Evolutionary conservation across 345 rosid genomes (phyloP).

Genomic region (Salix dunnii): DNA sequence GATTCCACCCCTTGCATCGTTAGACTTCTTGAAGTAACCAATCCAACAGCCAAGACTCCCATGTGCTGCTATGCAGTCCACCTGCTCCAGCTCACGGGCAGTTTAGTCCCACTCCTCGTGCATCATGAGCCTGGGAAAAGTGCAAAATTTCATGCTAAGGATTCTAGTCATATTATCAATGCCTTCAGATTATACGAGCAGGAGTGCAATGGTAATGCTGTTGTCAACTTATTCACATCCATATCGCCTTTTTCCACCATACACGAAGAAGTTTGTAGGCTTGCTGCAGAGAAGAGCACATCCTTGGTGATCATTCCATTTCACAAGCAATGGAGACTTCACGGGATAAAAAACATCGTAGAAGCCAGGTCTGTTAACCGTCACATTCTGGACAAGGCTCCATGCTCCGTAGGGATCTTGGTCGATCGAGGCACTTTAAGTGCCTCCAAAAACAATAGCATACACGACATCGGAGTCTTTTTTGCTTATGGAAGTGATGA

Average conservation of each 20-base stretch:
- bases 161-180: constrained; percentile 28
- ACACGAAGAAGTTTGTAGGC: constrained; percentile 51
- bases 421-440: constrained; percentile 35
- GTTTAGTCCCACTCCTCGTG: constrained; percentile 14
- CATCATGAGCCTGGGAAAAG: constrained; percentile 9
- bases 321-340: constrained; percentile 38
- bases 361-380: constrained; percentile 33
- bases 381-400: constrained; percentile 48
- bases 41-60: constrained; percentile 9
- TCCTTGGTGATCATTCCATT: constrained; percentile 45
- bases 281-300: constrained; percentile 49
- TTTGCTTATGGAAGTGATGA: constrained; percentile 37
- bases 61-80: constrained; percentile 20
- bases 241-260: constrained; percentile 44
- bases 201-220: constrained; percentile 26
- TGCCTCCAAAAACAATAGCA: neutral
- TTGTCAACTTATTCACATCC: constrained; percentile 44
- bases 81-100: constrained; percentile 14
- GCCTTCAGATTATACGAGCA: constrained; percentile 43
- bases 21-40: constrained; percentile 10
- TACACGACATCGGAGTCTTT: constrained; percentile 37
- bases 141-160: neutral
- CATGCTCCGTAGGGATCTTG: constrained; percentile 43
- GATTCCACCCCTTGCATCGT: constrained; percentile 8
- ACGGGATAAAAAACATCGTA: constrained; percentile 33